Evolutionary conservation across 2,329 filamentous ascomycete genomes (phyloP), one percentile per base, ranked within the genome.

Genomic region (Ophiostoma triangulosporum): DNA sequence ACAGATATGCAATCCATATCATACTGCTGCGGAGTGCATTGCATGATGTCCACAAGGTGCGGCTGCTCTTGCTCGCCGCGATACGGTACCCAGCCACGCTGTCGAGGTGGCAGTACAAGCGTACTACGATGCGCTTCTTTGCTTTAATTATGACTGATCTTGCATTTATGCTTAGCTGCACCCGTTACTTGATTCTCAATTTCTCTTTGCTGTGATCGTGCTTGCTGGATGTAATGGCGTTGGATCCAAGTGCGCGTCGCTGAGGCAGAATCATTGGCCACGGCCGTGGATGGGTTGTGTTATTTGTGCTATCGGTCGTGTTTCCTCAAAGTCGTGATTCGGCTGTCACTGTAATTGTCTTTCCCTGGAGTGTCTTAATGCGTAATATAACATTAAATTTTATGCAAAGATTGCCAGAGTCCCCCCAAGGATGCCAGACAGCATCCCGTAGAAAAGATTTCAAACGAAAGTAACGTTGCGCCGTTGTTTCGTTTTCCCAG

Each of bases 261-360:
- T 40, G 53, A 54, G 40, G 51, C 53, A 51, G 48, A 48, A 51
- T n/a, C 46, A 32, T 51, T 50, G n/a, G 48, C 12, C 31, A 17
- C n/a, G 17, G 20, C 17, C 20, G 24, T 14, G 11, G 3, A 15
- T 14, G 12, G 38, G 22, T 43, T 43, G 20, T 8, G 11, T 24
- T 15, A 15, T 43, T 22, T 4, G 20, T n/a, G 8, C 5, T 5
- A 12, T 35, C 14, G 9, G 32, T 35, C 9, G 2, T 31, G 6
- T 31, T 31, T 31, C 29, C 29, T 35, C 5, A 14, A 5, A 35
- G 32, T 12, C 14, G 5, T 35, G 11, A 14, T 14, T 12, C 14
- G 9, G 9, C 32, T 15, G 14, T 31, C 7, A 11, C 12, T 31
- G 7, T 3, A 8, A 2, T 11, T 31, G 29, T 31, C 29, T 40